Evolutionary conservation across 345 rosid species (phyloP), one percentile per base, ranked within the genome.

Genomic region (Noccaea bulbosa): DNA sequence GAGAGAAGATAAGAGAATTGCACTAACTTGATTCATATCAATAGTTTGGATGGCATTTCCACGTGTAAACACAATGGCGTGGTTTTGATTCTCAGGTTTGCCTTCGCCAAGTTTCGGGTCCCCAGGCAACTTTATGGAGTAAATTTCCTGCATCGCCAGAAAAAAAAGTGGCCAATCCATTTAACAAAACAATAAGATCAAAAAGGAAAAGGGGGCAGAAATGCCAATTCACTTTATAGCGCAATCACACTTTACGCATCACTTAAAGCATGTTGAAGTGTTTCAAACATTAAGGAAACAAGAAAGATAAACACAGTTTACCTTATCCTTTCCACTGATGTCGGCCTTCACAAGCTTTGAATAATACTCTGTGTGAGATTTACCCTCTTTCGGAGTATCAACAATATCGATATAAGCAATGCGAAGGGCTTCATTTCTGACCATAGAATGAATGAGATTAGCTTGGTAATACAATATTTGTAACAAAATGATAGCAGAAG

Each of bases 51-150:
- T 66, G 59, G 98, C 97, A 83, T 82, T 91, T 83, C 98, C 98
- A 35, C 98, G 97, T 62, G 98, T 91, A 81, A 93, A 93, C 59
- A 93, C 69, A 81, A 93, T 78, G 14, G 98, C 98, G 73, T 93
- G 98, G 72, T 93, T 93, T 83, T 93, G 98, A 83, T 93, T 93
- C 84, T 93, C 98, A 64, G 98, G 98, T 81, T 91, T 93, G 65
- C 98, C 98, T 79, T 93, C 97, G 37, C 98, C 98, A 77, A 93
- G 84, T 82, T 93, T 93, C 7, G 98, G 98, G 78, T 93, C 80
- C 81, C 98, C 98, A 52, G 98, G 96, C 80, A 93, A 84, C 78
- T 87, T 90, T 73, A 93, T 81, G 51, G 96, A 89, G 83, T 88
- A 93, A 70, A 93, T 83, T 86, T 93, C 97, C 98, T 93, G 83